Evolutionary conservation across 2,329 filamentous ascomycete species (phyloP), one percentile per base, ranked within the genome.

Genomic region (Penicillium digitatum): DNA sequence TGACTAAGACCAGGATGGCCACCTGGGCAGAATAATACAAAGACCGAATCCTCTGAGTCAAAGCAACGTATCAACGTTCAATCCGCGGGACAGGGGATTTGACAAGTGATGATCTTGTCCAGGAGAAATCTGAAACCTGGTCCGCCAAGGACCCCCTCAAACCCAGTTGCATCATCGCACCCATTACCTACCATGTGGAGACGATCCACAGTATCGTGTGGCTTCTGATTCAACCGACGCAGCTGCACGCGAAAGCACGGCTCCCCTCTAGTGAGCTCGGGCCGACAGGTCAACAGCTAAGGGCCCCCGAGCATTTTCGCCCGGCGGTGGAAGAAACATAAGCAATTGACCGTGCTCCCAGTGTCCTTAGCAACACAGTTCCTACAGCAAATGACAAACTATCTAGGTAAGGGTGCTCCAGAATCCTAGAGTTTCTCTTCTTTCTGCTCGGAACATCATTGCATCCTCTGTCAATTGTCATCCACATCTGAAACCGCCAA

Each of bases 291-390:
- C 52, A 53, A 43, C 53, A 39, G 22, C 40, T 57, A 27, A 47
- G 22, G 47, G 52, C 18, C 40, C 40, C 47, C 57, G 48, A 48
- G 37, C 45, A 57, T 64, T 64, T 24, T 61, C 63, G 58, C 62
- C 63, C 62, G 62, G 57, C 63, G 63, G 60, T 62, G 55, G 53
- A 48, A 60, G 55, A 44, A 39, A 48, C 45, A 55, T 59, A 48
- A 39, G 39, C 40, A 51, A 56, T 59, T 60, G 48, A 51, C 45
- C 34, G 45, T 54, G 24, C 32, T 34, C 27, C 56, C 38, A 34
- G n/a, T 55, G 48, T 58, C 26, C 43, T 52, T 32, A 14, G 9
- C 27, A 31, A 39, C 53, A 50, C 34, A 32, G 20, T 48, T 27
- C n/a, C 35, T n/a, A 18, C 10, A 12, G 42, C 18, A 18, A 45